A percentile compares a stretch with the other conserved stretches of the same genome.
Conservation (phyloP, 169 alveolate genomes). For the Plasmodium adleri region DNA sequence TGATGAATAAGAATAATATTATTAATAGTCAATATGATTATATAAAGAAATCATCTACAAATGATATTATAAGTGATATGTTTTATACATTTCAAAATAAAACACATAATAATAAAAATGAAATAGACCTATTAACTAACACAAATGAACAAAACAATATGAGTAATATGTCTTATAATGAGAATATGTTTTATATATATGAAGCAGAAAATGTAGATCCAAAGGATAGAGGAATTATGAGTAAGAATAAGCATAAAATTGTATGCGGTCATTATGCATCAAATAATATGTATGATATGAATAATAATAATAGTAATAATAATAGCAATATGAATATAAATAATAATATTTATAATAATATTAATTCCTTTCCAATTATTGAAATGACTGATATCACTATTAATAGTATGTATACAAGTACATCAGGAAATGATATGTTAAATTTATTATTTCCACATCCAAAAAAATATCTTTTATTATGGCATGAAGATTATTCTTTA, state of each 20-base stretch:
- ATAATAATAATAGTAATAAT: too few species aligned
- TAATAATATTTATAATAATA: too few species aligned
- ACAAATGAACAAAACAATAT: not conserved
- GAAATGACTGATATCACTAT: conserved; percentile 75
- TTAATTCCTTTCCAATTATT: conserved; percentile 32
- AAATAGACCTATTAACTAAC: not conserved
- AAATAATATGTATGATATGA: conserved; percentile 20
- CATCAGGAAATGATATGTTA: conserved; percentile 63
- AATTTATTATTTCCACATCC: conserved; percentile 65
- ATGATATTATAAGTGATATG: conserved; percentile 21
- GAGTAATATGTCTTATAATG: conserved; percentile 1
- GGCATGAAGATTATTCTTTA: conserved; percentile 77
- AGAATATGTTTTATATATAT: conserved; percentile 53
- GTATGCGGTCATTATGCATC: conserved; percentile 71
- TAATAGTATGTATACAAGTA: conserved; percentile 76
- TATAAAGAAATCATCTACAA: conserved; percentile 4
- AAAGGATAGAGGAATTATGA: conserved; percentile 78
- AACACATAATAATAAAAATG: not conserved
- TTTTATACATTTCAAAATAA: conserved; percentile 11
- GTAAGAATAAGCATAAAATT: conserved; percentile 76
- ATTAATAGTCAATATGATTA: conserved; percentile 5
- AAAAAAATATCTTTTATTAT: conserved; percentile 67
- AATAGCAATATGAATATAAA: too few species aligned
- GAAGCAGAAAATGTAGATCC: conserved; percentile 76
- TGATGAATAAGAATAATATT: not conserved